These are phyloP conservation scores for Diospyros kaki DNA, from an alignment of 148 eudicot genomes.

Conservation along the genomic window DNA sequence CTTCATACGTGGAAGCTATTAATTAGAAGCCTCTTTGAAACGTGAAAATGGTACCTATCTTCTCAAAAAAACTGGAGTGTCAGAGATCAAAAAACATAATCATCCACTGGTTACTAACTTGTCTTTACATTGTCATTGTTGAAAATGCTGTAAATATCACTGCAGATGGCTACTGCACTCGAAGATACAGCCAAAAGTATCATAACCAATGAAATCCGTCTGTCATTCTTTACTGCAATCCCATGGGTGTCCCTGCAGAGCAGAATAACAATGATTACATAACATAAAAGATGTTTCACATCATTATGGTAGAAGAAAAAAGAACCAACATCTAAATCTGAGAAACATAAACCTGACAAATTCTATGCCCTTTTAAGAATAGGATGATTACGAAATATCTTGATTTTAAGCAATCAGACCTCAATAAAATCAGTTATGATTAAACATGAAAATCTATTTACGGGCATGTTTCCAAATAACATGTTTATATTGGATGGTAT, in stretches of 20 bases:
- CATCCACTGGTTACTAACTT: too few relatives aligned
- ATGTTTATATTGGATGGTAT: too few relatives aligned
- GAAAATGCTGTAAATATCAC: slow-evolving; percentile 59
- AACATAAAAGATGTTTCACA: background rate
- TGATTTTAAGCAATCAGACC: background rate
- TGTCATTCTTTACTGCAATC: slow-evolving; percentile 62
- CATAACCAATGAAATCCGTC: slow-evolving; percentile 66
- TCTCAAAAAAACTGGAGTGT: too few relatives aligned
- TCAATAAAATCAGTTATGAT: background rate
- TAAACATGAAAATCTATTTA: background rate
- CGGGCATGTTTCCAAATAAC: background rate
- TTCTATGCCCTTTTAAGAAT: background rate
- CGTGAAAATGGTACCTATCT: too few relatives aligned
- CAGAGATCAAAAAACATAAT: too few relatives aligned
- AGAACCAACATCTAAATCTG: background rate
- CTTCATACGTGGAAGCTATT: too few relatives aligned
- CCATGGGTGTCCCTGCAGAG: slow-evolving; percentile 55
- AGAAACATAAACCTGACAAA: background rate
- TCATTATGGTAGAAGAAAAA: background rate
- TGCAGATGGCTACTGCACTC: slow-evolving; percentile 66
- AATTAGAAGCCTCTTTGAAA: too few relatives aligned
- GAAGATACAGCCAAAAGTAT: slow-evolving; percentile 66
- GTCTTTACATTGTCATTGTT: too few relatives aligned
- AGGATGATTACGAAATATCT: background rate
- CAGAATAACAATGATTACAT: background rate